Evolutionary conservation across 106 monocot species (phyloP), one percentile per base, ranked within the genome.

Genomic region (Acorus gramineus): DNA sequence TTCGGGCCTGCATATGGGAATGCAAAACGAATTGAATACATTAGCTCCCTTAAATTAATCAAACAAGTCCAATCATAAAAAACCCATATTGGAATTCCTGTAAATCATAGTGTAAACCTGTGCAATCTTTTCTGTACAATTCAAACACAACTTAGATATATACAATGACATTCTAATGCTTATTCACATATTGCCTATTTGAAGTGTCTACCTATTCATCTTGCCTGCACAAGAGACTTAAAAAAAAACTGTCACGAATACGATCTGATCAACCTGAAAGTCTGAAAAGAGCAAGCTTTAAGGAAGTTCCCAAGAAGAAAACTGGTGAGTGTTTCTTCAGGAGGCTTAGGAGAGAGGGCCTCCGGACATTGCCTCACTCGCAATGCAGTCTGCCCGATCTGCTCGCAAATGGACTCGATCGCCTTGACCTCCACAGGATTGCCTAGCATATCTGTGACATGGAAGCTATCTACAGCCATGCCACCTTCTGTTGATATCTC

Each of bases 401-500:
- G 65, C 7, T 57, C 6, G 13, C 57, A 49, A 44, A 63, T 50
- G 11, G 57, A 64, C 5, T 50, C 64, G 11, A 73, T 45, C 49
- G 78, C 69, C 64, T 64, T 57, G 55, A 9, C 68, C 9, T 74
- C 69, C 7, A 69, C 53, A 0, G 68, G 62, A 44, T 65, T 65
- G 7, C 85, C 85, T 0, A 74, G 66, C 66, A 70, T 76, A 11
- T 78, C 85, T 2, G 78, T 66, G 4, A 86, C 74, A 55, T 51
- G 73, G 74, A 86, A 86, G 11, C 66, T 69, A 14, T 81, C 71
- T 1, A 76, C 66, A 3, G 76, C 85, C 60, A 70, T 57, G 13
- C 75, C 74, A 11, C 50, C 78, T 8, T 73, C 14, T 2, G 81
- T 86, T 11, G 72, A 66, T 47, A 86, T 73, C 62, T 86, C 79